Conservation (phyloP, 1,284 basidiomycete genomes). For the Cutaneotrichosporon cyanovorans region DNA sequence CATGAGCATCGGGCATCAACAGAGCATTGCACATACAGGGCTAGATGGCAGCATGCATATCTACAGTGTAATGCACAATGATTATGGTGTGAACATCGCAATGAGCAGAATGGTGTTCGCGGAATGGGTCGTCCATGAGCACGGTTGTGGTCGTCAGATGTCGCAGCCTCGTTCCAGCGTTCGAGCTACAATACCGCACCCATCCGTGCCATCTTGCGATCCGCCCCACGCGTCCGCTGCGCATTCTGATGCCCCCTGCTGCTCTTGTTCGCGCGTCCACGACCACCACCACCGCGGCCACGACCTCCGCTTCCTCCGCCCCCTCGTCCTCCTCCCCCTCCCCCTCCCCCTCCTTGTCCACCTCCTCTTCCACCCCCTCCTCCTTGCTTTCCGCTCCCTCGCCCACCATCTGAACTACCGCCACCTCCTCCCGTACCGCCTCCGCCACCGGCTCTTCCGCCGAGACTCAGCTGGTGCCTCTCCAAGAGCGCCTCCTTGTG, state of each 20-base stretch:
- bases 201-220: conserved; percentile 45
- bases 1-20: too few species aligned
- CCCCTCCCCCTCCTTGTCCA: conserved; percentile 14
- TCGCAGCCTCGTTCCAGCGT: too few species aligned
- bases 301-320: conserved; percentile 43
- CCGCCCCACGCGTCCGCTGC: conserved; percentile 42
- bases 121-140: too few species aligned
- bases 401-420: not conserved
- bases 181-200: conserved; percentile 24
- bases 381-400: conserved; percentile 8
- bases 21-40: too few species aligned
- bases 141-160: too few species aligned
- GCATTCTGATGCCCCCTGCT: conserved; percentile 44
- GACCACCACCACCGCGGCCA: conserved; percentile 26
- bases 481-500: conserved; percentile 44
- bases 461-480: conserved; percentile 25
- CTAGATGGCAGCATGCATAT: too few species aligned
- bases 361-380: conserved; percentile 14
- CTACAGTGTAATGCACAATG: not conserved
- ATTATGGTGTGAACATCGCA: not conserved
- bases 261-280: conserved; percentile 34
- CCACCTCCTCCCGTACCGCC: not conserved
- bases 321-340: conserved; percentile 25
- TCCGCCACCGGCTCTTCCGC: too few species aligned
- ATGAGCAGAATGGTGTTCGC: not conserved